Percentiles rank a stretch among this genome's conserved stretches.
phyloP scores from a whole-genome alignment of 331 rosid species.

The Stylosanthes scabra region DNA sequence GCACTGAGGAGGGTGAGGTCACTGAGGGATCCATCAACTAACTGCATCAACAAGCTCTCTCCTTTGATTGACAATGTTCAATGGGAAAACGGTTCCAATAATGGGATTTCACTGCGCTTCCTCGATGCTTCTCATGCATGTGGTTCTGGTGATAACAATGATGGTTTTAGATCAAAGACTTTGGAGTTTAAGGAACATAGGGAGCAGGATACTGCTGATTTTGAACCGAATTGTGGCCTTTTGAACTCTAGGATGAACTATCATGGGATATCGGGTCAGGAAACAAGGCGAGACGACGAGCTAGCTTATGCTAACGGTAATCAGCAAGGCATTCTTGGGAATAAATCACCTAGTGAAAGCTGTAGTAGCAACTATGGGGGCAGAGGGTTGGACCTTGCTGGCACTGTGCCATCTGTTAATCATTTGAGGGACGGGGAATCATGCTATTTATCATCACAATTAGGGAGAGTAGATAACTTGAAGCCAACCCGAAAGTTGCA shows the following conservation, averaged over 20 bases:
- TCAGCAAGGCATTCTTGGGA: constrained; percentile 40
- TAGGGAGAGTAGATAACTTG: constrained; percentile 48
- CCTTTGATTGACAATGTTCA: constrained; percentile 63
- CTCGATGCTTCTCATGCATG: constrained; percentile 49
- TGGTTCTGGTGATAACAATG: constrained; percentile 47
- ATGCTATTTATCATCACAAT: constrained; percentile 42
- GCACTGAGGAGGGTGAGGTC: constrained; percentile 90
- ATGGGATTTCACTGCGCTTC: constrained; percentile 67
- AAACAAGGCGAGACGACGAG: constrained; percentile 45
- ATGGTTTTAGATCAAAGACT: constrained; percentile 45
- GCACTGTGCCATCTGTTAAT: constrained; percentile 41
- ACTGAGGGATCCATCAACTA: constrained; percentile 89
- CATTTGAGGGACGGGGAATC: constrained; percentile 55
- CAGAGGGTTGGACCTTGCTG: constrained; percentile 48
- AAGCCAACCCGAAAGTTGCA: constrained; percentile 38
- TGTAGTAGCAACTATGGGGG: constrained; percentile 51
- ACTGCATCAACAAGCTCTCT: constrained; percentile 67
- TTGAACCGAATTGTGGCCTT: constrained; percentile 42
- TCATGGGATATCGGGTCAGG: constrained; percentile 39
- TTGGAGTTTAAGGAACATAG: constrained; percentile 35
- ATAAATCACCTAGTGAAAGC: constrained; percentile 54
- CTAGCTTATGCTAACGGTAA: constrained; percentile 36
- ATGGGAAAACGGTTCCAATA: constrained; percentile 67
- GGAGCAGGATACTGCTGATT: constrained; percentile 48
- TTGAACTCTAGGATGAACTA: constrained; percentile 47